Base-by-base conservation (phyloP, 805 yeast genomes). In the Candida suzukii region DNA sequence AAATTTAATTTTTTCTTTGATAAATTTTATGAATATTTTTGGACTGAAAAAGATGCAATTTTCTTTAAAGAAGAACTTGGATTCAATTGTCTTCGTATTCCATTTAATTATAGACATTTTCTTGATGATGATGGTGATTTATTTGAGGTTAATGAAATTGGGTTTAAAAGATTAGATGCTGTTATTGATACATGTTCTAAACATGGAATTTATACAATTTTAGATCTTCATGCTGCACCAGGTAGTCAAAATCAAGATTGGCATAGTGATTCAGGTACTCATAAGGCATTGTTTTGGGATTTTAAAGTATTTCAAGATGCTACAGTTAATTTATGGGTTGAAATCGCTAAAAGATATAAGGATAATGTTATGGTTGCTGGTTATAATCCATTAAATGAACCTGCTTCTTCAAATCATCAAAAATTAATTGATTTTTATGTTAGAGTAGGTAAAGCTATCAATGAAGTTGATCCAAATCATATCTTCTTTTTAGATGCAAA, bases 161-260 rank as follows among this genome's bases (percentile, higher is more conserved):
- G 78, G 0, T 73, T 73, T 49, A 60, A 66, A 45, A 56, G 62
- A 41, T 53, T 73, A 46, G 75, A 73, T 46, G 55, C 62, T 7
- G 51, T 70, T 38, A 62, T 73, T 32, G 63, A 71, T 39, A 57
- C 65, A 24, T 71, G 77, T 50, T 53, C 76, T 24, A 61, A 60
- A 41, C 58, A 72, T 46, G 74, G 71, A 3, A 68, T 73, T 39
- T 73, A 72, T 50, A 66, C 73, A 34, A 63, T 73, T 41, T 59
- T 73, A 38, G 78, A 73, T 46, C 59, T 73, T 24, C 78, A 73
- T 46, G 61, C 76, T 13, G 61, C 55, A 17, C 78, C 78, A 14
- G 78, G 78, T 39, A 77, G 78, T 22, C 77, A 73, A 53, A 71
- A 69, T 51, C 78, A 71, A 56, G 77, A 68, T 49, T 73, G 78